Evolutionary conservation across 345 rosid species (phyloP), one percentile per base, ranked within the genome.

Genomic region (Citrus cavaleriei): DNA sequence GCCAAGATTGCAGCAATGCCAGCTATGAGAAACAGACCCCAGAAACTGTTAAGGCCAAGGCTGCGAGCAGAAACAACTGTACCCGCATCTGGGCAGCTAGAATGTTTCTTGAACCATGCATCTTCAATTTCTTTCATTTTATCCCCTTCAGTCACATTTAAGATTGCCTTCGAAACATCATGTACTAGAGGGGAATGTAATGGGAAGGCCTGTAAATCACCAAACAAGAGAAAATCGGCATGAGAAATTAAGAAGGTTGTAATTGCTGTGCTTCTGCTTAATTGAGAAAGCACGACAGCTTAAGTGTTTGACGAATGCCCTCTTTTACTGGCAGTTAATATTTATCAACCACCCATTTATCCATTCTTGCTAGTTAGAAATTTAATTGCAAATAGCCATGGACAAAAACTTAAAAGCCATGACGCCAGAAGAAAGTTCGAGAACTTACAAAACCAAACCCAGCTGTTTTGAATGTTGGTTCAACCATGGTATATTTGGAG

Each of bases 371-470:
- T 6, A 35, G 7, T 35, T 35, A 35, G 38, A 35, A 5, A 35
- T 6, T 35, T 35, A 4, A 35, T 35, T 35, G 1, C 40, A 37
- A 37, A 37, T 6, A 37, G 40, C 2, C 7, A 7, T 37, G 40
- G 40, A 37, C 35, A 4, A 34, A 34, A 34, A 34, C 35, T 37
- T 37, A 37, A 37, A 37, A 37, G 40, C 40, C 40, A 37, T 37
- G 10, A 37, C 40, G 2, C 40, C 40, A 37, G 40, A 37, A 67
- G 71, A 59, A 61, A n/a, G 28, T 4, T 6, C 2, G 7, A n/a
- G 18, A 32, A 77, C 87, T 81, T 79, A 89, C 92, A 9, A 90
- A 90, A 18, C 93, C 89, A 7, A 87, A 87, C 49, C 90, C 87
- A 37, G 78, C 87, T 3, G 81, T 72, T 10, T 75, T 80, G 35